A percentile compares a stretch with the other conserved stretches of the same genome.
Conservation (phyloP, 345 rosid genomes). For the Microthlaspi erraticum region DNA sequence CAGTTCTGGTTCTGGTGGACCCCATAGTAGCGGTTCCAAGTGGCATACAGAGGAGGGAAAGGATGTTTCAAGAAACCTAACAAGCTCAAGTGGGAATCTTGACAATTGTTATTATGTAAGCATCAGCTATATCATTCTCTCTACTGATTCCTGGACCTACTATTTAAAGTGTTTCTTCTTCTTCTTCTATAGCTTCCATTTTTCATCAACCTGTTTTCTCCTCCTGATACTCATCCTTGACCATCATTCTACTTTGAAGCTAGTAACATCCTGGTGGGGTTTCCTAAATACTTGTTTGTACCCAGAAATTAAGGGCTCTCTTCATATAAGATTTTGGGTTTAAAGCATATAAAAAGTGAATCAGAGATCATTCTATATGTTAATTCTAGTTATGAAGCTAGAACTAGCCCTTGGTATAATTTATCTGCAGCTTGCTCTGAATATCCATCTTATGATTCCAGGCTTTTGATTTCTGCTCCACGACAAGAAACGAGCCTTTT, state of each 20-base stretch:
- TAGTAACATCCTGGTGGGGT: conserved; percentile 23
- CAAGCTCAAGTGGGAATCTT: conserved; percentile 56
- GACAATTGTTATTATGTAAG: conserved; percentile 78
- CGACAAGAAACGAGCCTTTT: conserved; percentile 95
- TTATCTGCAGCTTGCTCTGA: conserved; percentile 18
- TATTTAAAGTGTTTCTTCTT: conserved; percentile 3
- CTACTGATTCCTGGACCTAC: conserved; percentile 19
- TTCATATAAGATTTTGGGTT: conserved; percentile 7
- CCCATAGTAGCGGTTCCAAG: conserved; percentile 63
- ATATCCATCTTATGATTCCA: conserved; percentile 60
- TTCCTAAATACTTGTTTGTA: conserved; percentile 26
- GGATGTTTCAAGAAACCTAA: conserved; percentile 65
- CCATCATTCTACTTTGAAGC: conserved; percentile 33
- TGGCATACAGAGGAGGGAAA: conserved; percentile 59
- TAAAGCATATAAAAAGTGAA: conserved; percentile 20
- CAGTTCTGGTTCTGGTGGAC: conserved; percentile 72
- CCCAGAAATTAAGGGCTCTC: conserved; percentile 11
- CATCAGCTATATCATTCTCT: conserved; percentile 24
- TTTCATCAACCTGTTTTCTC: conserved; percentile 20
- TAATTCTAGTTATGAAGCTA: conserved; percentile 23
- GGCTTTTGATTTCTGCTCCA: conserved; percentile 96
- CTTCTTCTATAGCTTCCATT: conserved; percentile 29
- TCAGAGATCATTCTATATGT: conserved; percentile 11
- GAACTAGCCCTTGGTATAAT: conserved; percentile 22
- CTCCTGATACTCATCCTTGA: conserved; percentile 25